These are phyloP conservation scores for Angomonas deanei DNA, from an alignment of 208 protist species.

Conservation along the genomic window DNA sequence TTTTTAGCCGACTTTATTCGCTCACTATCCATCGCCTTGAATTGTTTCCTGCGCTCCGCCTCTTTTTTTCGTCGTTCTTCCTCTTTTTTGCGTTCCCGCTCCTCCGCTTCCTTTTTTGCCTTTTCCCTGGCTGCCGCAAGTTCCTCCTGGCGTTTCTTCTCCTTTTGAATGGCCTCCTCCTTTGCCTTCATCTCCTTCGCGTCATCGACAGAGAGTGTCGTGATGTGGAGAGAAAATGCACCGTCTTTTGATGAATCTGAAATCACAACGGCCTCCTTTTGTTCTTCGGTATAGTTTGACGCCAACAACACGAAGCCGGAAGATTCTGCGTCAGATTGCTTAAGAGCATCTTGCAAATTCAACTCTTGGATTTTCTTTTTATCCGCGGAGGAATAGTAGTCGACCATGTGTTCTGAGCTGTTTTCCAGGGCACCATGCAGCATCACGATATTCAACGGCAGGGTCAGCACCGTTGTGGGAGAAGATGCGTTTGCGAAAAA, in stretches of 20 bases:
- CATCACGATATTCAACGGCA: neutral
- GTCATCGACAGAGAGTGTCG: conserved; percentile 36
- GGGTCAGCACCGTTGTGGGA: neutral
- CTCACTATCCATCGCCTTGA: conserved; percentile 30
- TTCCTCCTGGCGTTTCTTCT: conserved; percentile 20
- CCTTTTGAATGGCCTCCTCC: conserved; percentile 22
- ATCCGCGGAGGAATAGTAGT: neutral
- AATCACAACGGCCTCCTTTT: conserved; percentile 12
- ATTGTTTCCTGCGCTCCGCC: conserved; percentile 26
- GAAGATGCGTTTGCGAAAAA: neutral
- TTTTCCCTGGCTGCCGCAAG: conserved; percentile 34
- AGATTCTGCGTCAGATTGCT: neutral
- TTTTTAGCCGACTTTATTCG: conserved; percentile 37
- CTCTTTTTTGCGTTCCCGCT: conserved; percentile 31
- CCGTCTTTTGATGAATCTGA: neutral
- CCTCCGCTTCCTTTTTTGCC: conserved; percentile 24
- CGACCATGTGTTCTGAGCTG: neutral
- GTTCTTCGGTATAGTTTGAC: neutral
- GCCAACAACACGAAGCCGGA: neutral
- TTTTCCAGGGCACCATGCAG: neutral
- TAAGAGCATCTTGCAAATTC: neutral
- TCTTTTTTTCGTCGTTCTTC: conserved; percentile 23
- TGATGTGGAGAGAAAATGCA: conserved; percentile 4
- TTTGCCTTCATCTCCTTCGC: conserved; percentile 36
- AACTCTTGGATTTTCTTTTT: neutral